Evolutionary conservation across 148 eudicot species (phyloP).

Genomic region (Rhododendron griersonianum): DNA sequence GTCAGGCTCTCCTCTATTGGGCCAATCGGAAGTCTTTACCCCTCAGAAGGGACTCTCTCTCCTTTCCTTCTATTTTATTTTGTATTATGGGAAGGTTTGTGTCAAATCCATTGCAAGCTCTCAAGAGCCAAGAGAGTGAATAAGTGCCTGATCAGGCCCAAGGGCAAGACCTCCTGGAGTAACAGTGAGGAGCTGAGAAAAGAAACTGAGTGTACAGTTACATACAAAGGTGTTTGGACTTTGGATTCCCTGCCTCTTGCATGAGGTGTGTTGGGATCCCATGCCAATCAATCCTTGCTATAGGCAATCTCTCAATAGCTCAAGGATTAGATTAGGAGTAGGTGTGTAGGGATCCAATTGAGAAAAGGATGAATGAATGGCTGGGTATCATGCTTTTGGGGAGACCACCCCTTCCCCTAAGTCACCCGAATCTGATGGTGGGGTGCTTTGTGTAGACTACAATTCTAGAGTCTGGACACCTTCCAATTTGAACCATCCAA

Average conservation of each 20-base stretch:
- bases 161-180: too few relatives aligned
- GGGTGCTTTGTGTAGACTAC: not conserved
- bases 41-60: too few relatives aligned
- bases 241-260: not conserved
- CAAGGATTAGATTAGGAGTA: not conserved
- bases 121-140: too few relatives aligned
- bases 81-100: too few relatives aligned
- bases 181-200: too few relatives aligned
- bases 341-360: not conserved
- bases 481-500: not conserved
- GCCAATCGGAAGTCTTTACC: too few relatives aligned
- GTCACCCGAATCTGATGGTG: not conserved
- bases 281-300: not conserved
- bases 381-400: not conserved
- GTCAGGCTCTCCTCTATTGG: too few relatives aligned
- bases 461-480: not conserved
- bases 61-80: too few relatives aligned
- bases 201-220: too few relatives aligned
- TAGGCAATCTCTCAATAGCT: not conserved
- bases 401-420: not conserved
- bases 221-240: too few relatives aligned
- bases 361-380: not conserved
- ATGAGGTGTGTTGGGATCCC: not conserved
- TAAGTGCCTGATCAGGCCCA: too few relatives aligned
- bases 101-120: too few relatives aligned